Percentiles rank a stretch among this genome's conserved stretches.
Conservation (phyloP, 805 yeast genomes). For the Suhomyces faveliae region DNA sequence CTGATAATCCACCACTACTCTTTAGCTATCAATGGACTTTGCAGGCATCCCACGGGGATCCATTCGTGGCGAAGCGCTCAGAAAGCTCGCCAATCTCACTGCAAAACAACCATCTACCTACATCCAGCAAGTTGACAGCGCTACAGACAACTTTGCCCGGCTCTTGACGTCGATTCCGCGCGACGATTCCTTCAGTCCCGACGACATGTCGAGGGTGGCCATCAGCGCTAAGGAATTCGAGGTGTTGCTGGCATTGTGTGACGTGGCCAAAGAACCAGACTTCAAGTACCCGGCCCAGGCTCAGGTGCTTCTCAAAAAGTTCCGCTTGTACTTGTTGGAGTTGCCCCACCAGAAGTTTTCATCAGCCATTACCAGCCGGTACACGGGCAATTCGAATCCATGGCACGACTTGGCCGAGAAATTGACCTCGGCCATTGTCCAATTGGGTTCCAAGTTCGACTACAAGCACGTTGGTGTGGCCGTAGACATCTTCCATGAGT, state of each 20-base stretch:
- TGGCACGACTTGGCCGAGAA: constrained; percentile 36
- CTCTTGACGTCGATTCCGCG: constrained; percentile 14
- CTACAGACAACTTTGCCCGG: constrained; percentile 20
- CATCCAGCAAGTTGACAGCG: constrained; percentile 3
- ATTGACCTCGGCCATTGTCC: constrained; percentile 32
- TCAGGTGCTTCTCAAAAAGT: constrained; percentile 39
- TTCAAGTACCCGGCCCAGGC: constrained; percentile 37
- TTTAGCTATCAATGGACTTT: constrained; percentile 31
- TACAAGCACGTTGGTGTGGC: constrained; percentile 21
- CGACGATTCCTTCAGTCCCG: constrained; percentile 9
- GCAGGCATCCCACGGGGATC: constrained; percentile 37
- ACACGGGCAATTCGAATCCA: constrained; percentile 24
- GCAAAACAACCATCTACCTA: constrained; percentile 21
- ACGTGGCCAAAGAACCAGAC: constrained; percentile 28
- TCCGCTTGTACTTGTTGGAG: constrained; percentile 48
- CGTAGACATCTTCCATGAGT: constrained; percentile 25
- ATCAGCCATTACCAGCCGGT: constrained; percentile 29
- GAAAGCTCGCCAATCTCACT: constrained; percentile 32
- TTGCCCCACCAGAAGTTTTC: constrained; percentile 46
- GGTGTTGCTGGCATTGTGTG: constrained; percentile 55
- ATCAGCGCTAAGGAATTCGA: constrained; percentile 55
- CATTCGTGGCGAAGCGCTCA: constrained; percentile 40
- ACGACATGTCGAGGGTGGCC: constrained; percentile 34
- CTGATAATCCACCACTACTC: background rate
- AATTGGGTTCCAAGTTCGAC: constrained; percentile 27